Evolutionary conservation across 306 rosid species (phyloP).

Genomic region (Vigna trinervia): DNA sequence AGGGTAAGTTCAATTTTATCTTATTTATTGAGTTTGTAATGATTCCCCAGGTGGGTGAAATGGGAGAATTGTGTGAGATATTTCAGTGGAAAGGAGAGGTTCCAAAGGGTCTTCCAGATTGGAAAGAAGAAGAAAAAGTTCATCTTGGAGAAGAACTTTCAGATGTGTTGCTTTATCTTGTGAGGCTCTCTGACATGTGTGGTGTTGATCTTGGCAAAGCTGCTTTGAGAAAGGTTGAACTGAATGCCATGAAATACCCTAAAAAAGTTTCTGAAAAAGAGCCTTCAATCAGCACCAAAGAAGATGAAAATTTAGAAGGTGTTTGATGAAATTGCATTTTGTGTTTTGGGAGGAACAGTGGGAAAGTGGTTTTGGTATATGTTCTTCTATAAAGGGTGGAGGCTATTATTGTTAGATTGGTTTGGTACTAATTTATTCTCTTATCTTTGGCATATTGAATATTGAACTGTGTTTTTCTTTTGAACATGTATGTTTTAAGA

Average conservation of each 20-base stretch:
- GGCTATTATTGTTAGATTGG: not conserved
- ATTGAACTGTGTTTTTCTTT: too few relatives aligned
- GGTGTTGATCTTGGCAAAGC: conserved; percentile 94
- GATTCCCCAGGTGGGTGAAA: conserved; percentile 78
- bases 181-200: conserved; percentile 85
- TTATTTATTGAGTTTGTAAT: not conserved
- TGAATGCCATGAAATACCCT: conserved; percentile 87
- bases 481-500: too few relatives aligned
- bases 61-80: conserved; percentile 90
- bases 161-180: conserved; percentile 87
- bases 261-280: not conserved
- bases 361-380: not conserved
- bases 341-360: not conserved
- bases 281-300: not conserved
- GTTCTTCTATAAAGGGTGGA: not conserved
- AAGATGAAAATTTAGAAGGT: not conserved
- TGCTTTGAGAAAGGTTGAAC: conserved; percentile 74
- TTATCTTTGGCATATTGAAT: not conserved
- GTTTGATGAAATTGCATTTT: not conserved
- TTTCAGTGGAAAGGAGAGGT: conserved; percentile 98
- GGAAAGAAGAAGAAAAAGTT: conserved; percentile 78
- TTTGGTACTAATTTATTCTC: conserved; percentile 4
- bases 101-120: conserved; percentile 77
- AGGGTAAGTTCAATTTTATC: not conserved
- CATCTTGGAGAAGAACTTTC: conserved; percentile 95